phyloP scores from a whole-genome alignment of 768 basidiomycete species.

The Naematelia encephala region DNA sequence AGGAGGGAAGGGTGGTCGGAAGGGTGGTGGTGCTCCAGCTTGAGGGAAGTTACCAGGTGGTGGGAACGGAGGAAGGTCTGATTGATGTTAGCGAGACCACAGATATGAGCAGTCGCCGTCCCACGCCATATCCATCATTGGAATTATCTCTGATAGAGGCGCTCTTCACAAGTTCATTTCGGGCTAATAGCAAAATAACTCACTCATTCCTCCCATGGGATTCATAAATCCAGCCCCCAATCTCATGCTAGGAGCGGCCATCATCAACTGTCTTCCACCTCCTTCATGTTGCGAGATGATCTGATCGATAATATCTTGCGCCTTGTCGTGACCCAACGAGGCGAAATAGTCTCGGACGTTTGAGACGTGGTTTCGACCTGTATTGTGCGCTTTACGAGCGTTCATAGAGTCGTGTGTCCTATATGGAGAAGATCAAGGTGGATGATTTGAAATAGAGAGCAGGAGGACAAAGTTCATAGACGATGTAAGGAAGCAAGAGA shows the following conservation, averaged over 20 bases:
- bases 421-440: too few relatives aligned
- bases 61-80: slow-evolving; percentile 12
- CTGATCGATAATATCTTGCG: slow-evolving; percentile 96
- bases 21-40: slow-evolving; percentile 13
- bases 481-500: too few relatives aligned
- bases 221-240: slow-evolving; percentile 45
- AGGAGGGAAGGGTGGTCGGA: slow-evolving; percentile 34
- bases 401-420: slow-evolving; percentile 46
- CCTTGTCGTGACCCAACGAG: slow-evolving; percentile 74
- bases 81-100: not conserved
- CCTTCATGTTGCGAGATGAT: slow-evolving; percentile 91
- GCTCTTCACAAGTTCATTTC: too few relatives aligned
- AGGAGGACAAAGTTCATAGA: too few relatives aligned
- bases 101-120: too few relatives aligned
- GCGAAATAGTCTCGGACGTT: slow-evolving; percentile 89
- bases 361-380: slow-evolving; percentile 90
- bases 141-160: too few relatives aligned
- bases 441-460: slow-evolving; percentile 2
- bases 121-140: too few relatives aligned
- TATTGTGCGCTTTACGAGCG: slow-evolving; percentile 90
- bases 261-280: slow-evolving; percentile 52
- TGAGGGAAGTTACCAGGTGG: slow-evolving; percentile 20
- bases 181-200: slow-evolving; percentile 5
- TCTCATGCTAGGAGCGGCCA: slow-evolving; percentile 44
- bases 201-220: slow-evolving; percentile 26